Evolutionary conservation across 1,284 basidiomycete genomes (phyloP).

Genomic region (Marasmius oreades): DNA sequence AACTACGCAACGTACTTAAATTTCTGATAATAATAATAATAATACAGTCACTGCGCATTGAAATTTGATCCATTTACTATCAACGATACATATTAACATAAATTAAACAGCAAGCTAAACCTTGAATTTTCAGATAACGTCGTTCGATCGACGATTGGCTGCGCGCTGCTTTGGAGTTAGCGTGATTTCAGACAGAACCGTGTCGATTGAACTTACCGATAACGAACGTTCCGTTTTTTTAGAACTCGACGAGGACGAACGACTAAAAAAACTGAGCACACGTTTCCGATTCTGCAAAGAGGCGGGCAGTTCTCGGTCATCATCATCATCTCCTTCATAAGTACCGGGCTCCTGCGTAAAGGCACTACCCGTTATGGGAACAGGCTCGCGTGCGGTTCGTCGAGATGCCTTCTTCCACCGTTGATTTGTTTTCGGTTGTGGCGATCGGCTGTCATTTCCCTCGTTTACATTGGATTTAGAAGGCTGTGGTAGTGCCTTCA

Average conservation of each 20-base stretch:
- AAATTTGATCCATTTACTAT: too few species aligned
- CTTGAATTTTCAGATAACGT: background rate
- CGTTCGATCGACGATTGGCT: background rate
- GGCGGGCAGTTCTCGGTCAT: background rate
- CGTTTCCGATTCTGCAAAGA: background rate
- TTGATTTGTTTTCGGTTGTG: slow-evolving; percentile 3
- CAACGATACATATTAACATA: background rate
- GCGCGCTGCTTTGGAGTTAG: background rate
- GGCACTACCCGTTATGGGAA: slow-evolving; percentile 7
- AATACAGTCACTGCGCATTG: too few species aligned
- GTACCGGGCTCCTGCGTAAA: slow-evolving; percentile 33
- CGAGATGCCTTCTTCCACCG: slow-evolving; percentile 19
- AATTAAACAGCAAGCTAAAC: background rate
- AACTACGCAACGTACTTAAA: too few species aligned
- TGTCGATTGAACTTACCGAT: background rate
- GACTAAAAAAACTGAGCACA: background rate
- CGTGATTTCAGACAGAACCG: background rate
- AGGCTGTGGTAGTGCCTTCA: background rate
- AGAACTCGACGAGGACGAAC: background rate
- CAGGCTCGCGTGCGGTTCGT: slow-evolving; percentile 22
- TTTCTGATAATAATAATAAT: too few species aligned
- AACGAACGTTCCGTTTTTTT: background rate
- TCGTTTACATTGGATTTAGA: background rate
- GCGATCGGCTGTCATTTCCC: background rate
- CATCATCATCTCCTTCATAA: slow-evolving; percentile 15